Evolutionary conservation across 2,329 filamentous ascomycete genomes (phyloP), one percentile per base, ranked within the genome.

Genomic region (Parafenestella ontariensis): DNA sequence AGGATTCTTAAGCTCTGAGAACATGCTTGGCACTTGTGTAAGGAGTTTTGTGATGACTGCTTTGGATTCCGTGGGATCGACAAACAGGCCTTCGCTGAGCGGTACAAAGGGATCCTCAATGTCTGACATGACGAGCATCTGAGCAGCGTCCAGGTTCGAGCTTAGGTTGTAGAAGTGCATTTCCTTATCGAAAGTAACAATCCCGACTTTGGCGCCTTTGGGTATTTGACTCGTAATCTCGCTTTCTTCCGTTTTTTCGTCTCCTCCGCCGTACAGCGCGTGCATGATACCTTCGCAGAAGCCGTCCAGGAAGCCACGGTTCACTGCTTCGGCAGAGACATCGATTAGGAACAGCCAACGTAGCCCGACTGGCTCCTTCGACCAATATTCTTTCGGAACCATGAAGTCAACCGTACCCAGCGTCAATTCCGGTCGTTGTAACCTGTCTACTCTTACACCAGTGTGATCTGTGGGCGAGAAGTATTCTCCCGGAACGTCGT

Each of bases 41-140:
- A 99, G 83, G n/a, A 99, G 84, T n/a, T 89, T 89, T 3, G 87
- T 90, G 68, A 99, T 96, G 68, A 96, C 88, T 21, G 87, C 81
- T 82, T 89, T 94, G 41, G 92, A 95, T 74, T 96, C 91, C 66
- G 92, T 88, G 1, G 95, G 92, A 74, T 99, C 94, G 15, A 98
- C 94, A 74, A 98, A 98, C 9, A 99, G 82, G 15, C 94, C 93
- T 53, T 96, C 90, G 59, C 90, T 92, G 17, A 99, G 82, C 2
- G 95, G 93, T 15, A 98, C 87, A 73, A 99, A 99, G 0, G 95
- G 95, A 64, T 99, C 95, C 68, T 98, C 93, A 44, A 99, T 85
- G 72, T 99, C 95, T 3, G 95, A 91, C 91, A 99, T 96, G 46
- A 99, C 93, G 82, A 99, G 87, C 92, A 99, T 97, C 72, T 99